Percentiles rank a stretch among this genome's conserved stretches.
Conservation (phyloP, 768 basidiomycete species). For the Pleurotus salmoneostramineus region DNA sequence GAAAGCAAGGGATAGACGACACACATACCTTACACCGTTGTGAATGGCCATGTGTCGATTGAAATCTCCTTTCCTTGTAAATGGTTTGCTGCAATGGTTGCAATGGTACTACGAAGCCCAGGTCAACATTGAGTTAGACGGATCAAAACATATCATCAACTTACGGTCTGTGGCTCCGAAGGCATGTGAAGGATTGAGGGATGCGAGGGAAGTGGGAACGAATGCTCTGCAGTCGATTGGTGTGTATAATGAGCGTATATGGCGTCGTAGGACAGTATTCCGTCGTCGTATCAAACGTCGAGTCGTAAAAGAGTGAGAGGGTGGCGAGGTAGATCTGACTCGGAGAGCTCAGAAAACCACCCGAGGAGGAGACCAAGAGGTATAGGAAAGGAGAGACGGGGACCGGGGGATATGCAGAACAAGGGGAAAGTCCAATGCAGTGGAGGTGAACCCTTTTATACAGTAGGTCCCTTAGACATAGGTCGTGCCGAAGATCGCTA, state of each 20-base stretch:
- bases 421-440: not conserved
- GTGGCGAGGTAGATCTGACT: not conserved
- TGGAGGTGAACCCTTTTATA: not conserved
- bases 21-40: constrained; percentile 43
- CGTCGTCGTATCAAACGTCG: not conserved
- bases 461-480: not conserved
- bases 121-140: not conserved
- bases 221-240: not conserved
- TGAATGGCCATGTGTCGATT: constrained; percentile 54
- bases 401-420: not conserved
- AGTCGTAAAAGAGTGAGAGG: not conserved
- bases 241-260: not conserved
- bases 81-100: constrained; percentile 41
- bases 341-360: not conserved
- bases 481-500: not conserved
- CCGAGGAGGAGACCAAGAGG: not conserved
- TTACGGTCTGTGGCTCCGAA: not conserved
- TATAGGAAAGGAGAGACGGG: not conserved
- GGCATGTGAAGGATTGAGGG: not conserved
- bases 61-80: constrained; percentile 57
- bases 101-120: constrained; percentile 30
- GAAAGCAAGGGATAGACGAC: constrained; percentile 8
- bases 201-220: not conserved
- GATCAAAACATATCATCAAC: not conserved
- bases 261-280: not conserved